These are phyloP conservation scores for Senecio squalidus DNA, from an alignment of 140 eudicot species.

Conservation along the genomic window DNA sequence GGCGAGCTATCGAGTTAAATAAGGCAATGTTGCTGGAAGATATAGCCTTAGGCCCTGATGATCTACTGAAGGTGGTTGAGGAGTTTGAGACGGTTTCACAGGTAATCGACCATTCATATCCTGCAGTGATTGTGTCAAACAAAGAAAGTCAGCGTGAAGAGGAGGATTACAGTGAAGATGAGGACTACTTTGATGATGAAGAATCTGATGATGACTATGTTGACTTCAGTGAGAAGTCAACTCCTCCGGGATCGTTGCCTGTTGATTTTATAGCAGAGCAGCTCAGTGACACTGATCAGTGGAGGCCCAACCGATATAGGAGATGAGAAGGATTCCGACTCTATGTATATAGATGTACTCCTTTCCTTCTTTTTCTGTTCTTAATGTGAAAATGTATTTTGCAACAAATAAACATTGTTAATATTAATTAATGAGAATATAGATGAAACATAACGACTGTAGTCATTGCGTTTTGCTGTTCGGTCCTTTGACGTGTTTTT, in stretches of 20 bases:
- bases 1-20: conserved; percentile 63
- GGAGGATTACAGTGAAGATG: conserved; percentile 29
- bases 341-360: conserved; percentile 5
- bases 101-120: conserved; percentile 76
- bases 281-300: conserved; percentile 32
- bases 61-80: conserved; percentile 69
- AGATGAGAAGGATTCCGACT: conserved; percentile 6
- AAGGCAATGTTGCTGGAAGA: conserved; percentile 68
- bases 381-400: background rate
- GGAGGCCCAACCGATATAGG: conserved; percentile 29
- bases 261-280: conserved; percentile 58
- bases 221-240: conserved; percentile 28
- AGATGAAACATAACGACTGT: too few species aligned
- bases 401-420: too few species aligned
- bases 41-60: conserved; percentile 61
- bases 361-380: background rate
- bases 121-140: conserved; percentile 56
- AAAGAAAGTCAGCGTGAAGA: conserved; percentile 22
- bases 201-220: conserved; percentile 31
- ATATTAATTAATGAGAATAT: too few species aligned
- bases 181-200: conserved; percentile 32
- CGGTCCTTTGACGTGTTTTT: too few species aligned
- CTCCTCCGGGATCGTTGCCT: conserved; percentile 66
- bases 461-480: too few species aligned
- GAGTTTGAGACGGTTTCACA: conserved; percentile 58